Percentiles rank a stretch among this genome's conserved stretches.
These are phyloP conservation scores for sunflower (Helianthus annuus) DNA, from an alignment of 129 eudicot species.

Conservation along the genomic window HanXRQr2.0-SUNRISE NC_035441.2:139778947-139779446, in stretches of 20 bases:
- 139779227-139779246: slow-evolving; percentile 5
- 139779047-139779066: slow-evolving; percentile 27
- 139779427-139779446: neutral
- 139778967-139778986: slow-evolving; percentile 20
- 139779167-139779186: slow-evolving; percentile 26
- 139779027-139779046: slow-evolving; percentile 27
- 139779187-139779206: slow-evolving; percentile 23
- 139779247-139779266: slow-evolving; percentile 12
- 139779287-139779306: neutral
- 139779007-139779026: slow-evolving; percentile 34
- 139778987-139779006: slow-evolving; percentile 29
- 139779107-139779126: slow-evolving; percentile 26
- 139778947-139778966: neutral
- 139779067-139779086: slow-evolving; percentile 34
- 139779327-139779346: slow-evolving; percentile 13
- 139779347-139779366: slow-evolving; percentile 1
- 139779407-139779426: neutral
- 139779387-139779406: slow-evolving; percentile 6
- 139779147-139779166: slow-evolving; percentile 36
- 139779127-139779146: slow-evolving; percentile 29
- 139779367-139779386: neutral
- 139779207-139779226: slow-evolving; percentile 14
- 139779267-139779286: neutral
- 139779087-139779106: slow-evolving; percentile 25
- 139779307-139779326: neutral